A percentile compares a stretch with the other conserved stretches of the same genome.
Evolutionary conservation across 75 land plant species (phyloP).

Genomic region (Selaginella moellendorffii): DNA sequence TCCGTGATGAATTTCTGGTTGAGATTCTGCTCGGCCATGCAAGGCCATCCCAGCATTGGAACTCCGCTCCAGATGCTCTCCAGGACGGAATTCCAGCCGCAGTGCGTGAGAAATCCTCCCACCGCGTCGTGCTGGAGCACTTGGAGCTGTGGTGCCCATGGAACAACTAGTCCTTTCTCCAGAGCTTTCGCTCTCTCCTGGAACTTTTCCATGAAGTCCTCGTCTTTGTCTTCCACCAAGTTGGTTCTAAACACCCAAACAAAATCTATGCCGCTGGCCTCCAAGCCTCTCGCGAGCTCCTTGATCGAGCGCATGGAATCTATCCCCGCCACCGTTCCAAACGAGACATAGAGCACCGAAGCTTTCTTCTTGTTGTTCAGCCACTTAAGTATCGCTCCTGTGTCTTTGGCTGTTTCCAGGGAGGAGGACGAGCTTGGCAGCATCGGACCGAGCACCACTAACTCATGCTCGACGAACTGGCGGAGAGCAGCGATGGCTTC

Average conservation of each 20-base stretch:
- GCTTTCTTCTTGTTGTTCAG: constrained; percentile 18
- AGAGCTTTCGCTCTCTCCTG: neutral
- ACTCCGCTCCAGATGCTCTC: neutral
- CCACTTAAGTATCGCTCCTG: constrained; percentile 12
- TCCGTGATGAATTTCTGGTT: neutral
- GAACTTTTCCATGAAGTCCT: neutral
- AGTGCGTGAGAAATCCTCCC: neutral
- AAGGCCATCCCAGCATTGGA: neutral
- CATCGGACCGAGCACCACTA: neutral
- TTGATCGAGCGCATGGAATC: constrained; percentile 12
- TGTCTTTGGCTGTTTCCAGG: neutral
- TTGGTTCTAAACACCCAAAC: constrained; percentile 23
- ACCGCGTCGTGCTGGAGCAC: neutral
- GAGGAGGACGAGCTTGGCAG: neutral
- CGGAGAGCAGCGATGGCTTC: neutral
- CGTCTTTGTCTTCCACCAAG: neutral
- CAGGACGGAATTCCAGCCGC: neutral
- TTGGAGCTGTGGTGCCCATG: neutral
- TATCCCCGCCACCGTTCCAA: constrained; percentile 28
- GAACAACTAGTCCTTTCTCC: neutral
- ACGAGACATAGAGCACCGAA: constrained; percentile 28
- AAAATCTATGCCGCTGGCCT: constrained; percentile 23
- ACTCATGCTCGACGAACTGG: neutral
- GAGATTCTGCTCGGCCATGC: neutral
- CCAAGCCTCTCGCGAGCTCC: constrained; percentile 28